Percentiles rank a stretch among this genome's conserved stretches.
These are phyloP conservation scores for Glaciozyma martinii DNA, from an alignment of 768 basidiomycete species.

Conservation along the genomic window DNA sequence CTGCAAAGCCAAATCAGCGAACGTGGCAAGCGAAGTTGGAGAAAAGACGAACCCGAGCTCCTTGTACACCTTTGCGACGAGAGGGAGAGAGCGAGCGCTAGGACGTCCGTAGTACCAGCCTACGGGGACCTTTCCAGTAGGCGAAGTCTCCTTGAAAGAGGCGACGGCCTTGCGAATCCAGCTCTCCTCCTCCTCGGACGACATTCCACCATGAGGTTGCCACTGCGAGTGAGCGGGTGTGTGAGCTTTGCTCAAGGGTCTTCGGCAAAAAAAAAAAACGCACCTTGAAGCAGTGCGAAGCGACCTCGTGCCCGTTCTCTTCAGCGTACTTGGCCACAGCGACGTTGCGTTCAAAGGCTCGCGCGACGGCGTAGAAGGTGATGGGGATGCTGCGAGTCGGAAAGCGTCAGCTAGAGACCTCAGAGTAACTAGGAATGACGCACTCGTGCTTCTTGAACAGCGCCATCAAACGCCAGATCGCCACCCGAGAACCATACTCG, in stretches of 20 bases:
- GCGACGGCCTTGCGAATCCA: constrained; percentile 33
- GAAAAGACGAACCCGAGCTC: constrained; percentile 33
- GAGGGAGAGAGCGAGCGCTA: constrained; percentile 23
- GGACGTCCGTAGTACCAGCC: constrained; percentile 36
- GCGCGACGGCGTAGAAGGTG: constrained; percentile 37
- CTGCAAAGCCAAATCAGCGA: not conserved
- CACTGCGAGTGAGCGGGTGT: constrained; percentile 9
- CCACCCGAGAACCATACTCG: constrained; percentile 35
- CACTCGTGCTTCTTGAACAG: constrained; percentile 34
- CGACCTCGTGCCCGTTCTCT: constrained; percentile 34
- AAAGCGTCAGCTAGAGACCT: not conserved
- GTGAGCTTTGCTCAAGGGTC: too few species aligned
- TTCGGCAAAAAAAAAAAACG: not conserved
- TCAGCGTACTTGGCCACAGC: constrained; percentile 29
- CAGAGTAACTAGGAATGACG: constrained; percentile 16
- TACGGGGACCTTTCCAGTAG: constrained; percentile 24
- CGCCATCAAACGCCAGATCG: constrained; percentile 34
- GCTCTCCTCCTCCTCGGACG: constrained; percentile 20
- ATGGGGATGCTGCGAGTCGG: constrained; percentile 31
- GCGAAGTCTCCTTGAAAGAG: constrained; percentile 29
- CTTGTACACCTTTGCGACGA: constrained; percentile 35
- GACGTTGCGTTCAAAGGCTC: constrained; percentile 35
- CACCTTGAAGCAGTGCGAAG: constrained; percentile 28
- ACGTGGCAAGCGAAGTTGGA: too few species aligned
- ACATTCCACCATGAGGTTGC: constrained; percentile 8